Evolutionary conservation across 495 filamentous ascomycete genomes (phyloP), one percentile per base, ranked within the genome.

Genomic region (Cladorrhinum samala): DNA sequence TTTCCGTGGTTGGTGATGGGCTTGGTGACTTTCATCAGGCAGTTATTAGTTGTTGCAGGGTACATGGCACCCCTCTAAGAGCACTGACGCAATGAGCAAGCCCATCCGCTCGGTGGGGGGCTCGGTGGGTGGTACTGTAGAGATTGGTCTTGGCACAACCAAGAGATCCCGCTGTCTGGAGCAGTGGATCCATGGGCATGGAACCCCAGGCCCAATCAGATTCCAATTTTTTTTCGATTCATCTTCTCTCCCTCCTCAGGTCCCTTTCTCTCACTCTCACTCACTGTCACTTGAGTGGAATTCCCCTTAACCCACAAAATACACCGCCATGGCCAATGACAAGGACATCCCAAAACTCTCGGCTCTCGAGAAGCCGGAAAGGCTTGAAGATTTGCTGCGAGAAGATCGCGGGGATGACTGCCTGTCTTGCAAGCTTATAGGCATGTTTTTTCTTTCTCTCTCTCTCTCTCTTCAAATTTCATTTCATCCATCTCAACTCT

Each of bases 331-430:
- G 74, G 68, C 64, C 23, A 64, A 58, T 50, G 71, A 73, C 58
- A 33, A 33, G 27, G 67, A 62, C 14, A 40, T 74, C 17, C 70
- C 75, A 0, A 54, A 69, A 2, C 37, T 77, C 30, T 62, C 68
- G 14, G 45, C 60, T 16, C 70, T 80, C 40, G 69, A 79, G 23
- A 72, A 71, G 62, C 78, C 76, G 1, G 77, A 80, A 59, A 71
- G 69, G 39, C 72, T 79, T 14, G 58, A 80, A 44, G 69, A 71
- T 7, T 66, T 83, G 8, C 72, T 86, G 17, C 75, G 78, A n/a
- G 68, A 83, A 59, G 83, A 87, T 57, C 72, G 77, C 50, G 82
- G 75, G 50, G 79, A 87, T 46, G 86, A 91, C 64, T 91, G 87
- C 62, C 59, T 81, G 30, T 65, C 81, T 21, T 91, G 87, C 69